phyloP scores from a whole-genome alignment of 148 eudicot species.

The Camellia granthamiana region DNA sequence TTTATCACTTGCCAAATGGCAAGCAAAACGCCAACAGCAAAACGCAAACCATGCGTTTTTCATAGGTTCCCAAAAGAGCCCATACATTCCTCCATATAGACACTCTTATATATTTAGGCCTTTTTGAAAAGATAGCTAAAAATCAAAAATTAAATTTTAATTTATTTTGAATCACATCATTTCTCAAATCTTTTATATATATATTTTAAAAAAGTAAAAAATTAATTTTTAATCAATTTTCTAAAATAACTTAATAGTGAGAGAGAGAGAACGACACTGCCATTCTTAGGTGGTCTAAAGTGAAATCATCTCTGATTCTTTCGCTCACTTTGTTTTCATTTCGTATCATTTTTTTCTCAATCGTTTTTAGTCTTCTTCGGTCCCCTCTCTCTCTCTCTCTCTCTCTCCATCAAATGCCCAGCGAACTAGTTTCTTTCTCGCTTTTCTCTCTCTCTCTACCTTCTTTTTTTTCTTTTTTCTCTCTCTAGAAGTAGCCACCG shows the following conservation, averaged over 20 bases:
- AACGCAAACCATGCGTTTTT: no score
- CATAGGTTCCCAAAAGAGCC: no score
- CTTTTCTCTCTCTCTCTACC: constrained; percentile 10
- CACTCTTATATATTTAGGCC: no score
- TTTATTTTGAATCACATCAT: no score
- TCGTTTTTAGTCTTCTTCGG: not conserved
- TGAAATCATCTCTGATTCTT: not conserved
- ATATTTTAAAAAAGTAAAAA: no score
- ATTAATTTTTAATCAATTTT: no score
- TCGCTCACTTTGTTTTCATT: not conserved
- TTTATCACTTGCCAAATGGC: no score
- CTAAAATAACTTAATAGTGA: not conserved
- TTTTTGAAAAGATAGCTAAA: no score
- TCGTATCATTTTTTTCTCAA: not conserved
- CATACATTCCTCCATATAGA: no score
- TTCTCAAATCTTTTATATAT: no score
- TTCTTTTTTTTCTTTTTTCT: constrained; percentile 10
- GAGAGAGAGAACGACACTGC: not conserved
- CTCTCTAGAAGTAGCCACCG: constrained; percentile 9
- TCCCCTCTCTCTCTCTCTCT: not conserved
- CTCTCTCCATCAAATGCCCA: not conserved
- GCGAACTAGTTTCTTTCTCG: not conserved
- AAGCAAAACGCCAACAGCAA: no score
- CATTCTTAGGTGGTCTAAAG: not conserved
- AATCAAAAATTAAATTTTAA: no score